These are phyloP conservation scores for Metschnikowia baotianmanensis DNA, from an alignment of 805 yeast species.

Conservation along the genomic window DNA sequence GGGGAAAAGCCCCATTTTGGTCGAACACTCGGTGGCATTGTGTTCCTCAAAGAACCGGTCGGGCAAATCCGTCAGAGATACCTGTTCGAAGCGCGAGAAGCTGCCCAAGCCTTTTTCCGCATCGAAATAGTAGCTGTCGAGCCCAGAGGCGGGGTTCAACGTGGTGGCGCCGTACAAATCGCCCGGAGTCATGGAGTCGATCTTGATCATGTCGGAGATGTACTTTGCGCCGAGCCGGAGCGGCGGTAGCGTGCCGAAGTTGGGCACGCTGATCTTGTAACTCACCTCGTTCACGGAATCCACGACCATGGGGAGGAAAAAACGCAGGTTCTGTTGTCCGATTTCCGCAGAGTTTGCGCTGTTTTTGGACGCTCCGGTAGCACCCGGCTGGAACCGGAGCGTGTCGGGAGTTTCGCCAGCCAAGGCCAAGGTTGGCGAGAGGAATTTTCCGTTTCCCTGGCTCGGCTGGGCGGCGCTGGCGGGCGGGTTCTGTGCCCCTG, in stretches of 20 bases:
- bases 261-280: slow-evolving; percentile 46
- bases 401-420: slow-evolving; percentile 24
- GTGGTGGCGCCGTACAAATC: slow-evolving; percentile 55
- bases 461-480: not conserved
- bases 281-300: slow-evolving; percentile 40
- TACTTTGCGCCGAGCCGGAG: slow-evolving; percentile 61
- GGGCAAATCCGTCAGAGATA: slow-evolving; percentile 69
- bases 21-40: slow-evolving; percentile 59
- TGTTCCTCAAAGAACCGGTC: slow-evolving; percentile 75
- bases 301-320: slow-evolving; percentile 32
- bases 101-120: slow-evolving; percentile 43
- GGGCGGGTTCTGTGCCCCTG: slow-evolving; percentile 2
- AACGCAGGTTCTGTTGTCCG: slow-evolving; percentile 23
- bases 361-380: too few species aligned
- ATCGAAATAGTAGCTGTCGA: slow-evolving; percentile 65
- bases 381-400: slow-evolving; percentile 30
- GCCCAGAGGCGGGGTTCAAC: slow-evolving; percentile 46
- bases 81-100: slow-evolving; percentile 75
- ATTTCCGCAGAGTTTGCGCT: slow-evolving; percentile 13
- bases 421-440: slow-evolving; percentile 33
- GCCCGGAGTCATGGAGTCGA: slow-evolving; percentile 56
- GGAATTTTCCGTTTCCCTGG: slow-evolving; percentile 19
- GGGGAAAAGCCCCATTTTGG: slow-evolving; percentile 81
- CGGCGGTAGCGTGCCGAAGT: slow-evolving; percentile 51
- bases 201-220: slow-evolving; percentile 55